Conservation (phyloP, 306 rosid species). For the Glycine tomentella region DNA sequence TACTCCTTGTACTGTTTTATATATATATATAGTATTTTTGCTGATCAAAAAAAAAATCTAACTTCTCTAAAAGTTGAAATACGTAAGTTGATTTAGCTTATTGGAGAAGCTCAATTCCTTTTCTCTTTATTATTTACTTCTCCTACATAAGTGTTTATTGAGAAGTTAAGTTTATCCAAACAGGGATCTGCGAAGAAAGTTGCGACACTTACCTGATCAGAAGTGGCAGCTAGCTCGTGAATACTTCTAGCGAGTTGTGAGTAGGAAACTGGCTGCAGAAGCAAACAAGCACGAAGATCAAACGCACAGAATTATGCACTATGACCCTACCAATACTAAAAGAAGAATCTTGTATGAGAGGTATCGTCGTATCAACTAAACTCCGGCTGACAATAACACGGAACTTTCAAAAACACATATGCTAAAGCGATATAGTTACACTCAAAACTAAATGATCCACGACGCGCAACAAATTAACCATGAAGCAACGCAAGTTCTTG, state of each 20-base stretch:
- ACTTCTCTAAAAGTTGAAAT: not conserved
- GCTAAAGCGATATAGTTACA: conserved; percentile 17
- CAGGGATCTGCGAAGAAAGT: conserved; percentile 2
- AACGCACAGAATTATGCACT: conserved; percentile 27
- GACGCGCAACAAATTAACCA: conserved; percentile 16
- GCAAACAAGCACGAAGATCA: conserved; percentile 39
- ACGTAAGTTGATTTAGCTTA: not conserved
- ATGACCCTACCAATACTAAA: not conserved
- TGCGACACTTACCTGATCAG: conserved; percentile 74
- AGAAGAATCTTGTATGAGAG: not conserved
- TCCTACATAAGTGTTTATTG: not conserved
- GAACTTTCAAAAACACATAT: not conserved
- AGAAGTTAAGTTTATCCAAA: not conserved
- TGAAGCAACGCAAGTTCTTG: not conserved
- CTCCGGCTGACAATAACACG: not conserved
- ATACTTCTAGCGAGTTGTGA: conserved; percentile 96
- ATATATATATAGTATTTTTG: too few relatives aligned
- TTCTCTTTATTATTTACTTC: not conserved
- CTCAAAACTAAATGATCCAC: conserved; percentile 46
- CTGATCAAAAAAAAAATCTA: too few relatives aligned
- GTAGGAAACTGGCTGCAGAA: conserved; percentile 92
- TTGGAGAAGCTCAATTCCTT: not conserved
- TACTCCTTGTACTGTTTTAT: too few relatives aligned
- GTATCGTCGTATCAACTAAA: conserved; percentile 4
- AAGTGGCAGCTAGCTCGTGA: conserved; percentile 92